These are phyloP conservation scores for Cercospora brassicicola DNA, from an alignment of 2,329 filamentous ascomycete genomes.

Conservation along the genomic window DNA sequence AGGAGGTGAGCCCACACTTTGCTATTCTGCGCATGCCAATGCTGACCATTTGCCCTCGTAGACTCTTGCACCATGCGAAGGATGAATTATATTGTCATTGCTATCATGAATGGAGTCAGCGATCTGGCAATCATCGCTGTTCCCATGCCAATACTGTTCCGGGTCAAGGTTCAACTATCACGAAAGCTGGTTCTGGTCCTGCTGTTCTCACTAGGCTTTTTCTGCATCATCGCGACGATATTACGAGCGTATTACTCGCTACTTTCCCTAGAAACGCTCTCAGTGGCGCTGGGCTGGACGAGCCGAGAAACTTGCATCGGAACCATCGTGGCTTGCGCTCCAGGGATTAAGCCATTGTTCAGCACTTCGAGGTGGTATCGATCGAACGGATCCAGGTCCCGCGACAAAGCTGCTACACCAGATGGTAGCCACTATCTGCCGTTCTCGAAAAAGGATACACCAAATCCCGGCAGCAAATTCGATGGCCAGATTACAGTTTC, in stretches of 20 bases:
- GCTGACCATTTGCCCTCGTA: neutral
- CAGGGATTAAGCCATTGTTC: conserved; percentile 55
- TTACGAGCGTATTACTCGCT: conserved; percentile 55
- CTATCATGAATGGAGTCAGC: conserved; percentile 60
- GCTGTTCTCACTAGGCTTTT: conserved; percentile 54
- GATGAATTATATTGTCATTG: conserved; percentile 60
- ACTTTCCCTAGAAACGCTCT: conserved; percentile 43
- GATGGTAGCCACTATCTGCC: neutral
- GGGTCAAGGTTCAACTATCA: conserved; percentile 51
- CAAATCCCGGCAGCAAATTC: conserved; percentile 4
- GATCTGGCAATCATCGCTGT: conserved; percentile 61
- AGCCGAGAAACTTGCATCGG: conserved; percentile 56
- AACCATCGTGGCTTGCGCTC: conserved; percentile 56
- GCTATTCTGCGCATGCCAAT: neutral
- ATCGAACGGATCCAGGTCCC: conserved; percentile 10
- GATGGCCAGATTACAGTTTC: conserved; percentile 18
- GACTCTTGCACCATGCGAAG: conserved; percentile 36
- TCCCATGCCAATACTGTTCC: conserved; percentile 56
- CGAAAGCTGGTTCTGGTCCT: conserved; percentile 56
- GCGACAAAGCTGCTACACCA: conserved; percentile 14
- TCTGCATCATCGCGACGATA: conserved; percentile 49
- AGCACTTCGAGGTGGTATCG: conserved; percentile 34
- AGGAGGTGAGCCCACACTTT: conserved; percentile 3
- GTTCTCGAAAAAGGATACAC: conserved; percentile 13
- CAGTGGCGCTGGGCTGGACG: conserved; percentile 51